Evolutionary conservation across 306 rosid species (phyloP).

Genomic region (Prunus padus): DNA sequence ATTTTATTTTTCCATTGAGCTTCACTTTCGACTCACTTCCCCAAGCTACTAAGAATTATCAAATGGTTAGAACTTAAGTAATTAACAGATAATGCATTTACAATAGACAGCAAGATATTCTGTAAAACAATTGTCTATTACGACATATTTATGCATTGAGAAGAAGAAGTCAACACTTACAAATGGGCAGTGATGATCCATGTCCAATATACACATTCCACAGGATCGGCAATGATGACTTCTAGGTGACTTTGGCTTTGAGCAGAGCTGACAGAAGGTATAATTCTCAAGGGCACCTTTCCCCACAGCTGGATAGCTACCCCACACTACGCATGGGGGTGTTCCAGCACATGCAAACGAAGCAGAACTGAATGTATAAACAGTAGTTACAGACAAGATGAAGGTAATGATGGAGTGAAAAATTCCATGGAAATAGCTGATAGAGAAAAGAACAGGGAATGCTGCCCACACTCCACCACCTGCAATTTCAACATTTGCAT

Average conservation of each 20-base stretch:
- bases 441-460: conserved; percentile 62
- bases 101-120: neutral
- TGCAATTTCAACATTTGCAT: conserved; percentile 41
- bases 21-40: neutral
- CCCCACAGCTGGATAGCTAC: conserved; percentile 81
- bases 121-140: neutral
- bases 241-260: conserved; percentile 88
- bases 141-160: conserved; percentile 9
- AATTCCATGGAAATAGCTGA: conserved; percentile 60
- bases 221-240: conserved; percentile 93
- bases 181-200: conserved; percentile 99
- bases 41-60: neutral
- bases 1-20: neutral
- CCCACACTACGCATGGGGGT: conserved; percentile 73
- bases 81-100: neutral
- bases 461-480: conserved; percentile 94
- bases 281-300: conserved; percentile 80
- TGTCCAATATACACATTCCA: conserved; percentile 75
- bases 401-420: conserved; percentile 58
- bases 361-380: conserved; percentile 63
- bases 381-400: conserved; percentile 60
- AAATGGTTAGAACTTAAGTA: neutral
- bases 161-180: conserved; percentile 50
- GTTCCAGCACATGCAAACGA: conserved; percentile 80
- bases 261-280: conserved; percentile 78